Evolutionary conservation across 2,329 filamentous ascomycete species (phyloP).

Genomic region (Aspergillus fumigatiaffinis): DNA sequence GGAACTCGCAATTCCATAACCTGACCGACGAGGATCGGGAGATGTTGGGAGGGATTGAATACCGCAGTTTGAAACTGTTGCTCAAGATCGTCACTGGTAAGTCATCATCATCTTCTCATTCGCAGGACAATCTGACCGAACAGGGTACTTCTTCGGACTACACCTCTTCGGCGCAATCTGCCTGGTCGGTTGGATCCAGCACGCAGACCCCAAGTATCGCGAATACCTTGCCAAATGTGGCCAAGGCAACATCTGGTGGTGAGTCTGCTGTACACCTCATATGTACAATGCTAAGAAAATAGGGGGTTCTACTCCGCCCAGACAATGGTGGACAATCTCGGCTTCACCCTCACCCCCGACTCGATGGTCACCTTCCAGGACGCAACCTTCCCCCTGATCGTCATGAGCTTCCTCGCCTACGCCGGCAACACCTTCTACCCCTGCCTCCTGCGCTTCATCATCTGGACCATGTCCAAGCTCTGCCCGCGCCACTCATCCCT

Average conservation of each 20-base stretch:
- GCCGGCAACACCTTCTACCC: conserved; percentile 50
- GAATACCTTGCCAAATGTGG: conserved; percentile 39
- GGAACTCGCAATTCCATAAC: conserved; percentile 47
- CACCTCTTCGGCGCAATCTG: conserved; percentile 47
- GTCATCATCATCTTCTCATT: background rate
- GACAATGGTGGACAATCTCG: conserved; percentile 52
- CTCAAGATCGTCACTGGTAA: conserved; percentile 45
- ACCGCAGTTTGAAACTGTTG: conserved; percentile 48
- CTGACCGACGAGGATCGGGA: conserved; percentile 42
- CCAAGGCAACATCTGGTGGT: conserved; percentile 49
- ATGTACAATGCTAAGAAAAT: background rate
- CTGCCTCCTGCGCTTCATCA: conserved; percentile 51
- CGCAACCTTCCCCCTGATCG: conserved; percentile 38
- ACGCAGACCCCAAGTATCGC: conserved; percentile 39
- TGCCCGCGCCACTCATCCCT: conserved; percentile 35
- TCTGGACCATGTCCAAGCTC: conserved; percentile 54
- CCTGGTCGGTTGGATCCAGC: conserved; percentile 47
- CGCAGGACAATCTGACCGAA: background rate
- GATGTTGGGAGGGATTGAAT: conserved; percentile 50
- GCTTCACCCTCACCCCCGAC: conserved; percentile 53
- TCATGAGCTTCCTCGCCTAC: conserved; percentile 39
- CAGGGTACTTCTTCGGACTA: conserved; percentile 45
- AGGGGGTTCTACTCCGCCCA: conserved; percentile 50
- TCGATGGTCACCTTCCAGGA: conserved; percentile 51
- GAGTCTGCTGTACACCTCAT: too few species aligned